These are phyloP conservation scores for Colletotrichum sp. DNA, from an alignment of 2,329 filamentous ascomycete genomes.

Conservation along the genomic window DNA sequence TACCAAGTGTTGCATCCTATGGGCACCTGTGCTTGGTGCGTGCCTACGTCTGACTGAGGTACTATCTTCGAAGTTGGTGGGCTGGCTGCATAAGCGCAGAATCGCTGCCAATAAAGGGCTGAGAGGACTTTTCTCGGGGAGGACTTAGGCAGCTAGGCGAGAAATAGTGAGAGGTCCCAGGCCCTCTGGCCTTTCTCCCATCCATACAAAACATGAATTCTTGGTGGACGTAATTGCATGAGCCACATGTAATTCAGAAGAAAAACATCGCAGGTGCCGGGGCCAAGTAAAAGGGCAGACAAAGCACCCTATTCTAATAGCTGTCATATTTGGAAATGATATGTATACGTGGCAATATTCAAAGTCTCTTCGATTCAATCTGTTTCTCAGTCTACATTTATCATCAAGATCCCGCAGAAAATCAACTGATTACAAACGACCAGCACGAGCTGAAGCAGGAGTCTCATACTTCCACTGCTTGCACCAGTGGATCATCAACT, in stretches of 20 bases:
- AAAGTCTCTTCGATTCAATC: background rate
- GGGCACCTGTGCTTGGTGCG: background rate
- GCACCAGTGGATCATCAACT: conserved; percentile 55
- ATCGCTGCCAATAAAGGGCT: background rate
- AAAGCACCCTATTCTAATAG: rapidly evolving
- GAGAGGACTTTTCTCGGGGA: rapidly evolving
- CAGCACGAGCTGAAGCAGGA: background rate
- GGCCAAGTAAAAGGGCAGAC: rapidly evolving
- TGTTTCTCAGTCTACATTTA: background rate
- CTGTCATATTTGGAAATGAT: background rate
- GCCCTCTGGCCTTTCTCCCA: background rate
- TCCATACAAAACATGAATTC: no score
- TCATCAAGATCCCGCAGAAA: background rate
- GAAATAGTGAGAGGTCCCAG: background rate
- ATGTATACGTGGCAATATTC: background rate
- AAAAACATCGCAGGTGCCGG: background rate
- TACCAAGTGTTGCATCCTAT: background rate
- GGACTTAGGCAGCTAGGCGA: background rate
- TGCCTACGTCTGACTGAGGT: background rate
- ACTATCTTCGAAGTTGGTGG: background rate
- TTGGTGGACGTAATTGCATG: rapidly evolving
- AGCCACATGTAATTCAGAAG: background rate
- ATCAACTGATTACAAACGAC: background rate
- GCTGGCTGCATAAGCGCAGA: background rate
- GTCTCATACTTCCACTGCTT: conserved; percentile 43